Conservation (phyloP, 176 grass and related monocot genomes). For the Musa schizocarpa region DNA sequence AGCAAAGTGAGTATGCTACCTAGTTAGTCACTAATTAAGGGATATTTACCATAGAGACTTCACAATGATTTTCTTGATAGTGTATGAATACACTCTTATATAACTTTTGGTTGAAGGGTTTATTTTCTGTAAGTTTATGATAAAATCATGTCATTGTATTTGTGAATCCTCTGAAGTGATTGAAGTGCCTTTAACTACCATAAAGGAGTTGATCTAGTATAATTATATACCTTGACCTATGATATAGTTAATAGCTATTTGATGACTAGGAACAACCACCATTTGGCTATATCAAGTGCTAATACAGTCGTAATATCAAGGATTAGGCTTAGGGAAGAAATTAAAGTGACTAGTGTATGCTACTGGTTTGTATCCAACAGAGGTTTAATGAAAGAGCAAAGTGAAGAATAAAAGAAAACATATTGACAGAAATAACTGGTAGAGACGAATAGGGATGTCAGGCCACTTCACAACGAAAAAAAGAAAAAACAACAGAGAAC, state of each 20-base stretch:
- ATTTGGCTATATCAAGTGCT: neutral
- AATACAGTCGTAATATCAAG: neutral
- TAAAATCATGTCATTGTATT: no score
- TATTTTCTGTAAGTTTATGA: no score
- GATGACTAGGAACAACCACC: neutral
- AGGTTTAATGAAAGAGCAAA: no score
- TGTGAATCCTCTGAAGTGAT: no score
- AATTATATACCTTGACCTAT: neutral
- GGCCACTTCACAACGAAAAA: no score
- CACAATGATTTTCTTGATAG: neutral
- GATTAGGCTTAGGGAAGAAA: neutral
- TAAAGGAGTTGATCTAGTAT: neutral
- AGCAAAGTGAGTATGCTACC: conserved; percentile 56
- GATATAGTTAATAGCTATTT: neutral
- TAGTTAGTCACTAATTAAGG: conserved; percentile 3
- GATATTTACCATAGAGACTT: neutral
- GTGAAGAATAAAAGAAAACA: no score
- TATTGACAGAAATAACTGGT: no score
- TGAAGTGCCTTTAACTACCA: neutral
- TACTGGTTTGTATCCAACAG: no score
- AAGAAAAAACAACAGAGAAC: no score
- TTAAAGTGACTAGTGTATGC: neutral
- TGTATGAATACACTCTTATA: neutral
- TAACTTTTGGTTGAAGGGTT: no score
- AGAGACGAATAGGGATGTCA: no score